Evolutionary conservation across 116 monocot species (phyloP).

Genomic region (Trichopus zeylanicus): DNA sequence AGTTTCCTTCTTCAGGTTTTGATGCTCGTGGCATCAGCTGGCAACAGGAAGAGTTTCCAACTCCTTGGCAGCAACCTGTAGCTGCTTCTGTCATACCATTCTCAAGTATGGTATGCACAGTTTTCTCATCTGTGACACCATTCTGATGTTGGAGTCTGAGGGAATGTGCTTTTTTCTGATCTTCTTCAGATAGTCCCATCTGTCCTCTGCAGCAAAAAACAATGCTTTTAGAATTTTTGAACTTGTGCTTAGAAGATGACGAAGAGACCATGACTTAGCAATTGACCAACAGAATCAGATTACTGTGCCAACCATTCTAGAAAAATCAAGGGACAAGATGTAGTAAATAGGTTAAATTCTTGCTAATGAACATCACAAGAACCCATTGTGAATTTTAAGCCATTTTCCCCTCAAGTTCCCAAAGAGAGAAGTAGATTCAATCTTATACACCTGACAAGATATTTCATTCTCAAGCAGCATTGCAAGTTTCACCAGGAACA

Average conservation of each 20-base stretch:
- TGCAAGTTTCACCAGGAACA: too few species aligned
- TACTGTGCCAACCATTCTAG: too few species aligned
- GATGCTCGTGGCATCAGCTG: conserved; percentile 28
- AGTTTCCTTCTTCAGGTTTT: conserved; percentile 13
- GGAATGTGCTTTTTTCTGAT: conserved; percentile 40
- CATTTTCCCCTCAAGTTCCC: too few species aligned
- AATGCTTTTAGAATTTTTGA: neutral
- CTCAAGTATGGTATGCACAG: too few species aligned
- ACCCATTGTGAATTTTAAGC: too few species aligned
- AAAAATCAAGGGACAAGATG: too few species aligned
- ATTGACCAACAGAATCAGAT: too few species aligned
- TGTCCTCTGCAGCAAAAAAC: conserved; percentile 30
- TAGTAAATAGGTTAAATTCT: too few species aligned
- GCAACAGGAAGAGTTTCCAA: conserved; percentile 44
- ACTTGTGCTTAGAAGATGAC: neutral
- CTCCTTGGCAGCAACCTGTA: conserved; percentile 51
- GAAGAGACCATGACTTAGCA: neutral
- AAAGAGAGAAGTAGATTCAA: too few species aligned
- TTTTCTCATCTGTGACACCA: conserved; percentile 6
- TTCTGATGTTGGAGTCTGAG: conserved; percentile 20
- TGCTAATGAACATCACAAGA: too few species aligned
- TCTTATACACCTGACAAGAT: too few species aligned
- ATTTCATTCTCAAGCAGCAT: too few species aligned
- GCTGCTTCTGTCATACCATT: conserved; percentile 1
- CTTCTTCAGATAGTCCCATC: conserved; percentile 63